These are phyloP conservation scores for Beauveria bassiana DNA, from an alignment of 2,329 filamentous ascomycete genomes.

Conservation along the genomic window DNA sequence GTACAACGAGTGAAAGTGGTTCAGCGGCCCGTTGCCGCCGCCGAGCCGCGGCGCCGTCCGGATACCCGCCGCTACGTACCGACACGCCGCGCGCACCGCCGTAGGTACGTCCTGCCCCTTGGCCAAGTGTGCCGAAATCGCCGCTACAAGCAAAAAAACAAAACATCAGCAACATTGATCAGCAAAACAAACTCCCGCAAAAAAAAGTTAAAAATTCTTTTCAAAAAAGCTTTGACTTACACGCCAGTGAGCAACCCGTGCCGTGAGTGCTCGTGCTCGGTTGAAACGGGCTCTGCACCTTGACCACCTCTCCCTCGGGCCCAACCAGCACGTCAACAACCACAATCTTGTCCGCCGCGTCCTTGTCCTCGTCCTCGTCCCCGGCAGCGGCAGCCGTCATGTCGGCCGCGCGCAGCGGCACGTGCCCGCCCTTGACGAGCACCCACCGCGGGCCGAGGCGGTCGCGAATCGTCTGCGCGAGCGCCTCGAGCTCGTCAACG, in stretches of 20 bases:
- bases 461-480: slow-evolving; percentile 56
- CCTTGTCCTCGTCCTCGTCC: slow-evolving; percentile 54
- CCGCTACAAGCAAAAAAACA: slow-evolving; percentile 36
- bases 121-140: slow-evolving; percentile 67
- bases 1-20: slow-evolving; percentile 69
- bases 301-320: slow-evolving; percentile 41
- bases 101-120: slow-evolving; percentile 46
- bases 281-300: slow-evolving; percentile 65
- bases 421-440: slow-evolving; percentile 83
- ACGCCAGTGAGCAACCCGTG: slow-evolving; percentile 89
- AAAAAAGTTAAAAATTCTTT: too few species aligned
- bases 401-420: slow-evolving; percentile 48
- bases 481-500: slow-evolving; percentile 57
- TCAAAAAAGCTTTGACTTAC: slow-evolving; percentile 36
- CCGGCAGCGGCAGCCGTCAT: slow-evolving; percentile 54
- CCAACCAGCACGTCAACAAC: slow-evolving; percentile 76
- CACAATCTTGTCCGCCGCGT: slow-evolving; percentile 56
- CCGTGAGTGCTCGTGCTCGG: slow-evolving; percentile 80
- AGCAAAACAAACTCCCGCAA: neutral
- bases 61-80: slow-evolving; percentile 67
- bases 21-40: slow-evolving; percentile 62
- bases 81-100: slow-evolving; percentile 60
- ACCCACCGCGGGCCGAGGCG: slow-evolving; percentile 69
- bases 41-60: slow-evolving; percentile 55
- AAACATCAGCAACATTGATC: neutral